Evolutionary conservation across 2,329 filamentous ascomycete genomes (phyloP), one percentile per base, ranked within the genome.

Genomic region (Colletotrichum sp.): DNA sequence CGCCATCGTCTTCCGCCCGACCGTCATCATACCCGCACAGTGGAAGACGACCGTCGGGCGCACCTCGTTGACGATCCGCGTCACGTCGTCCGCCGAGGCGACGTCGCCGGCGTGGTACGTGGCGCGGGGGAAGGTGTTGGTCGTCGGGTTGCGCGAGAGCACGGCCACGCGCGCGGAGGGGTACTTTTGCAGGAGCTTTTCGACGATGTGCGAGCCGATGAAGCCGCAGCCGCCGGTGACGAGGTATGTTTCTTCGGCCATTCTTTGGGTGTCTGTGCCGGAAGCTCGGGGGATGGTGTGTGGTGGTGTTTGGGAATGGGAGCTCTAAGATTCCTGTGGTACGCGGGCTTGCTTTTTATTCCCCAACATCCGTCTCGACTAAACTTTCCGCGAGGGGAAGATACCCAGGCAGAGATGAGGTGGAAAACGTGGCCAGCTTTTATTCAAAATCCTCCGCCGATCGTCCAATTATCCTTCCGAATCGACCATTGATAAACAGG

Each of bases 1-100:
- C 16, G 76, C 18, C 39, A 77, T 44, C 21, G 60, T 36, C 28
- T 66, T 75, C 8, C 76, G 68, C 2, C 71, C 62, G 2, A 75
- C 74, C 6, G 76, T 76, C 57, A 80, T 77, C 15, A 76, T 59
- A 82, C 87, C 78, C 2, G 92, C 93, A 1, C 92, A 93, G 80
- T 94, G 92, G 66, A 94, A 89, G 3, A 95, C 90, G 4, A 93
- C 87, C 76, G 91, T 88, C 0, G 92, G 92, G 77, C 87, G 87
- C 15, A 88, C 87, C 69, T 86, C 85, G 13, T 83, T 78, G 76
- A 94, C 89, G 12, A 90, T 84, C 13, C 84, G 81, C 70, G 87
- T 82, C 76, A 91, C 85, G 44, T 86, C 85, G 39, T 85, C 83
- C 8, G 82, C 80, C 9, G 86, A 87, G 8, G 88, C 88, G 75